Evolutionary conservation across 371 early-diverging fungal species (phyloP), one percentile per base, ranked within the genome.

Genomic region (Choanephora cucurbitarum): DNA sequence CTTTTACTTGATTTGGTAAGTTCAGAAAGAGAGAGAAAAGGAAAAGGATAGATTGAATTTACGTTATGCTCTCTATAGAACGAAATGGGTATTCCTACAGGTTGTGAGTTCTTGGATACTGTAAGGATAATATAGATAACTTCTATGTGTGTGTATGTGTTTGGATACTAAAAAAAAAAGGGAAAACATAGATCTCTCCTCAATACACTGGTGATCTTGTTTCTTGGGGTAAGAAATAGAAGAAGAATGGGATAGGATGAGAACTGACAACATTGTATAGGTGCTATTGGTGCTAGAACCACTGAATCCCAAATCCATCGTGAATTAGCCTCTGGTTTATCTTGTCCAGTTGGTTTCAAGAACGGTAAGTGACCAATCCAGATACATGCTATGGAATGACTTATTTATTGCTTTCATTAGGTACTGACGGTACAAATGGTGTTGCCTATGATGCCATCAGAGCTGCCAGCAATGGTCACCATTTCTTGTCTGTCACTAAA

Each of bases 271-370:
- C 28, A 21, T 24, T 48, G 11, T 52, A 9, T 54, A 71, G 72
- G 91, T 57, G 92, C 94, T 18, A 91, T 91, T 66, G 93, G 94
- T 49, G 93, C 96, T n/a, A 78, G 96, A 42, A 96, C 96, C 3
- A 96, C 96, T 48, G 96, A 96, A 70, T 91, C 91, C 32, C 96
- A 96, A 64, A 77, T 95, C 41, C 91, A 91, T 58, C 80, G 90
- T 58, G 95, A 95, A 69, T 81, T 96, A 47, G 91, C 94, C 21
- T 91, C 91, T 55, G 96, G 96, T 44, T 84, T 92, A 39, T 93
- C 93, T 32, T 93, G 92, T 75, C 95, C 95, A 34, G 88, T 94
- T 50, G 96, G 96, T 5, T 95, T 95, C 89, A 96, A 96, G 79
- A 92, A 92, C 66, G 91, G 90, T 62, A 56, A 49, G n/a, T n/a